A percentile compares a stretch with the other conserved stretches of the same genome.
These are phyloP conservation scores for Acanthamoeba royreba DNA, from an alignment of 208 protist genomes.

Conservation along the genomic window DNA sequence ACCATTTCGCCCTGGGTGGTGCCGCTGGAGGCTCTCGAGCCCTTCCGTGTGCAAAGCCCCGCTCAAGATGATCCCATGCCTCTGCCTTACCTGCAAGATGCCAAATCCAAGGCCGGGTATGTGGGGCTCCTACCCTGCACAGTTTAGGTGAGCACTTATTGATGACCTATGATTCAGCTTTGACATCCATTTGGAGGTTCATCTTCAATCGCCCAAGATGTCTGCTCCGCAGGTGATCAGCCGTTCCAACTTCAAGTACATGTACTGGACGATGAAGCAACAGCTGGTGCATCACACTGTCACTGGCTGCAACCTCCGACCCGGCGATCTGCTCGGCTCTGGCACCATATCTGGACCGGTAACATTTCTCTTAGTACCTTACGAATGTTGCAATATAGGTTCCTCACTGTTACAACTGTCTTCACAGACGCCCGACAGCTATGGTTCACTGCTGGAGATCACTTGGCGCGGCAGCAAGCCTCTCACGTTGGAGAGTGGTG, in stretches of 20 bases:
- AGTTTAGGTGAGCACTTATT: background rate
- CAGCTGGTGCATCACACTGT: slow-evolving; percentile 86
- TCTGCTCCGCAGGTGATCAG: slow-evolving; percentile 47
- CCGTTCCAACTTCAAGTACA: slow-evolving; percentile 81
- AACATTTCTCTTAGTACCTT: background rate
- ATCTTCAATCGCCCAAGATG: slow-evolving; percentile 49
- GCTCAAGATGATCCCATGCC: slow-evolving; percentile 65
- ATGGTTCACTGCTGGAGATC: slow-evolving; percentile 86
- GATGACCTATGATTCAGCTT: background rate
- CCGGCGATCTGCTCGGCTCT: slow-evolving; percentile 86
- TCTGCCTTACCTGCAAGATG: slow-evolving; percentile 75
- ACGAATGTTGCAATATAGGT: background rate
- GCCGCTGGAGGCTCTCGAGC: slow-evolving; percentile 83
- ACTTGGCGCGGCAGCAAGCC: slow-evolving; percentile 79
- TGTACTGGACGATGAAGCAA: slow-evolving; percentile 88
- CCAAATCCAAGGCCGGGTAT: background rate
- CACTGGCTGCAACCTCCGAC: slow-evolving; percentile 85
- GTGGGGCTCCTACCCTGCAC: background rate
- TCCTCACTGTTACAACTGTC: background rate
- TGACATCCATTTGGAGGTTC: slow-evolving; percentile 39
- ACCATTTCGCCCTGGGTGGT: slow-evolving; percentile 91
- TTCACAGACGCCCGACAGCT: slow-evolving; percentile 66
- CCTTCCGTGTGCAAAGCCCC: slow-evolving; percentile 72
- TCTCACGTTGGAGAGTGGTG: slow-evolving; percentile 67
- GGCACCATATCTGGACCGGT: slow-evolving; percentile 82